Evolutionary conservation across 306 rosid species (phyloP), one percentile per base, ranked within the genome.

Genomic region (Canavalia gladiata): DNA sequence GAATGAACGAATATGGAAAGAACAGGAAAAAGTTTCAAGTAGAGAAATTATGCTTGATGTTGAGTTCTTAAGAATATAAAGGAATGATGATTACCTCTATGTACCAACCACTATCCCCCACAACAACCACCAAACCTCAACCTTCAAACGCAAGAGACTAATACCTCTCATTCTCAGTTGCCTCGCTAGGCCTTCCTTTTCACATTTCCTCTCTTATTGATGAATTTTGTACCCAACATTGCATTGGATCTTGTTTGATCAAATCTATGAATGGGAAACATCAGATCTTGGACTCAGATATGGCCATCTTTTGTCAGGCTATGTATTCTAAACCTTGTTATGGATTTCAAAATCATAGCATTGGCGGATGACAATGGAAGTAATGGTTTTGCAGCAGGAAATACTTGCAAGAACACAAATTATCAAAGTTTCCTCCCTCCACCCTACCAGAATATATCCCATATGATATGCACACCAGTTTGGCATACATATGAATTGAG

Each of bases 231-330:
- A 77, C 42, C 85, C 80, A 73, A 18, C 49, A 71, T 65, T 74
- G 50, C 66, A 85, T 81, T 55, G 39, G 74, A 75, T 81, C 85
- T 56, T 81, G 68, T 42, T 83, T 45, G 12, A 39, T 50, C 46
- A 30, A 56, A 54, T 70, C 87, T 74, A 47, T 68, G 74, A 84
- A 95, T 95, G 97, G 97, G 86, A 50, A 90, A 80, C 47, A 25
- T 68, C 18, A 81, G 68, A 30, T 86, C 82, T 58, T 75, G 87
- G 75, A 46, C 65, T 74, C 88, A 59, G 72, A 68, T 42, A 64
- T 47, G 79, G 81, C 84, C 79, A 64, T 55, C 51, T 55, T 77
- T 85, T 58, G 6, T 86, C 42, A 65, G 67, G 43, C 69, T 92
- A 8, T 90, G 80, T 59, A 6, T 86, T 49, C 80, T 91, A 31